These are phyloP conservation scores for Leccinum variicolor DNA, from an alignment of 768 basidiomycete genomes.

Conservation along the genomic window DNA sequence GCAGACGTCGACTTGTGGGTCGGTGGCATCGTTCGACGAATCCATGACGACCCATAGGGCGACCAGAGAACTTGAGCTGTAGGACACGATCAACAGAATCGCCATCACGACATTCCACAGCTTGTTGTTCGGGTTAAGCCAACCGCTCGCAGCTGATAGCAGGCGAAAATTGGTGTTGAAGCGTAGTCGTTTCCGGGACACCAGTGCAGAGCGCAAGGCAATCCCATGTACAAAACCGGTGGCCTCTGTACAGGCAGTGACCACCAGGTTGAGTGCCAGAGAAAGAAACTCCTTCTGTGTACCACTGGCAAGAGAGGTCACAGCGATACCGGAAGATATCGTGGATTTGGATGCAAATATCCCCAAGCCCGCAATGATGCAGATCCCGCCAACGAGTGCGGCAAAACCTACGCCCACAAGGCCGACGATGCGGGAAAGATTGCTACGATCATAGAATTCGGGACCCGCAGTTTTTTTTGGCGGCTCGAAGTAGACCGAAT, in stretches of 20 bases:
- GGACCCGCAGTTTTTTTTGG: conserved; percentile 19
- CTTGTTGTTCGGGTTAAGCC: conserved; percentile 23
- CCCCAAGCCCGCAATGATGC: conserved; percentile 23
- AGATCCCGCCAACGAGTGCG: conserved; percentile 19
- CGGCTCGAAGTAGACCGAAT: conserved; percentile 15
- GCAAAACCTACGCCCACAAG: conserved; percentile 26
- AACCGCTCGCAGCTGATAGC: conserved; percentile 21
- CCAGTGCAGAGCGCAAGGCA: conserved; percentile 25
- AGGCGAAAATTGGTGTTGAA: conserved; percentile 32
- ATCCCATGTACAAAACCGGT: conserved; percentile 29
- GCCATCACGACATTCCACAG: conserved; percentile 22
- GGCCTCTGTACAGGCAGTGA: conserved; percentile 27
- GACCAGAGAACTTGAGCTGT: conserved; percentile 28
- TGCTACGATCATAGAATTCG: conserved; percentile 28
- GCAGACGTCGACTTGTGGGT: conserved; percentile 11
- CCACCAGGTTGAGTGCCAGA: conserved; percentile 27
- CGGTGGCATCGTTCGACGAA: conserved; percentile 8
- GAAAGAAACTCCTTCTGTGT: conserved; percentile 20
- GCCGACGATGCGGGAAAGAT: conserved; percentile 21
- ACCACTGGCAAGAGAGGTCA: conserved; percentile 12
- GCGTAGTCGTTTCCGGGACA: conserved; percentile 20
- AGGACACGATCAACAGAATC: conserved; percentile 29
- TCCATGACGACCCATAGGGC: conserved; percentile 14
- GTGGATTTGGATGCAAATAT: conserved; percentile 22
- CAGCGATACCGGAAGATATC: conserved; percentile 22